Evolutionary conservation across 169 alveolate species (phyloP).

Genomic region (Ichthyophthirius multifiliis): DNA sequence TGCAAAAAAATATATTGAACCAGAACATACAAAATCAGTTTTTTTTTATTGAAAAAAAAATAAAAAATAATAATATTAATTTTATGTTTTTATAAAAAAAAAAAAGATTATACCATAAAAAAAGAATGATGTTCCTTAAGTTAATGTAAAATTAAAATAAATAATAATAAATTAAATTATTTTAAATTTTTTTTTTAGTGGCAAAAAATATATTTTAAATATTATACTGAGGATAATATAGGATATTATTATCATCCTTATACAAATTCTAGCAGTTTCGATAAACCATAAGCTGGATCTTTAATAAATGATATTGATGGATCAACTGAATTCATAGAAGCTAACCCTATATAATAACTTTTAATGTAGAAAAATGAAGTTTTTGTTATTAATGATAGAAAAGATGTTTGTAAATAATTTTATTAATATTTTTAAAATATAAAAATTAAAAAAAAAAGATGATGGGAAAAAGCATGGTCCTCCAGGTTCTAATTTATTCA

Average conservation of each 20-base stretch:
- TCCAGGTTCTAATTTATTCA: conserved; percentile 39
- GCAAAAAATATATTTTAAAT: neutral
- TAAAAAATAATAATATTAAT: too few relatives aligned
- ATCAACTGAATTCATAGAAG: neutral
- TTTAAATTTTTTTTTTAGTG: too few relatives aligned
- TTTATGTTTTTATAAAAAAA: too few relatives aligned
- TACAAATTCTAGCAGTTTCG: neutral
- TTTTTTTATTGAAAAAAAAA: too few relatives aligned
- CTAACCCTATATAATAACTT: neutral
- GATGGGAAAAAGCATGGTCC: conserved; percentile 18
- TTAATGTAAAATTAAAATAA: too few relatives aligned
- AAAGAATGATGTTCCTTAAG: too few relatives aligned
- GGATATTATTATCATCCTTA: neutral
- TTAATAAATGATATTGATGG: neutral
- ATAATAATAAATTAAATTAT: too few relatives aligned
- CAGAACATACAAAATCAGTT: too few relatives aligned
- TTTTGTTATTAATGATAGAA: neutral
- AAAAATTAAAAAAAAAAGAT: neutral
- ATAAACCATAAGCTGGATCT: neutral
- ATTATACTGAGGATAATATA: neutral
- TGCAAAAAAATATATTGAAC: conserved; percentile 2
- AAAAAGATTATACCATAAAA: too few relatives aligned
- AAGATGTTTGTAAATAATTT: neutral
- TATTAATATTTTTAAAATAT: neutral
- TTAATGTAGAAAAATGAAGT: neutral